Evolutionary conservation across 345 rosid genomes (phyloP).

Genomic region (Syzygium aromaticum): DNA sequence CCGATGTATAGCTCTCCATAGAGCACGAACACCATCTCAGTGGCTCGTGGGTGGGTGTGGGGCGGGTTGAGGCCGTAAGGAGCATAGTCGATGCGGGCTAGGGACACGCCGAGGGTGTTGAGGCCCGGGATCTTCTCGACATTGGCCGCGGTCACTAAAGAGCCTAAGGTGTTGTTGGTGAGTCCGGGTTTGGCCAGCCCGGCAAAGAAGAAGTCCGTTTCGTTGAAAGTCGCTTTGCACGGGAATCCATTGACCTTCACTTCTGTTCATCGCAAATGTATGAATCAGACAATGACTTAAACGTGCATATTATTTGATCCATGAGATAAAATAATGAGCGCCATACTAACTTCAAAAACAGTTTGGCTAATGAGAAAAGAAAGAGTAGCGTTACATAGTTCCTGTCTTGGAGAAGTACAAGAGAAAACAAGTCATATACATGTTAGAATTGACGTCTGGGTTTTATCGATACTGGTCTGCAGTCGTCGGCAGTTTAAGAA

Average conservation of each 20-base stretch:
- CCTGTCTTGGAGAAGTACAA: neutral
- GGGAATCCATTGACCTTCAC: constrained; percentile 45
- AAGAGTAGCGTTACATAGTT: neutral
- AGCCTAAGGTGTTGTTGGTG: constrained; percentile 40
- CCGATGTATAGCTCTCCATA: constrained; percentile 46
- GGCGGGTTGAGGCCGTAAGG: constrained; percentile 59
- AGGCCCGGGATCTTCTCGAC: constrained; percentile 47
- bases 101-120: constrained; percentile 52
- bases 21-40: constrained; percentile 43
- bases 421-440: neutral
- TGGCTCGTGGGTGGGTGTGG: constrained; percentile 60
- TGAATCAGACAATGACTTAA: neutral
- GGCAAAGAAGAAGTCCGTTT: constrained; percentile 37
- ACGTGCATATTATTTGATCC: neutral
- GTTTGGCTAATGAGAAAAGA: neutral
- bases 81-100: constrained; percentile 49
- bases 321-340: neutral
- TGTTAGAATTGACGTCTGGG: neutral
- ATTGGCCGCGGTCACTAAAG: constrained; percentile 36
- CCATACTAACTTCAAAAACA: neutral
- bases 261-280: constrained; percentile 11
- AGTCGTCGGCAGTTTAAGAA: neutral
- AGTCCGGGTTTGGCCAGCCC: constrained; percentile 33
- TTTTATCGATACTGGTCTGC: neutral
- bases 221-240: constrained; percentile 30